A percentile compares a stretch with the other conserved stretches of the same genome.
Evolutionary conservation across 2,329 filamentous ascomycete genomes (phyloP).

Genomic region (Claviceps arundinis): DNA sequence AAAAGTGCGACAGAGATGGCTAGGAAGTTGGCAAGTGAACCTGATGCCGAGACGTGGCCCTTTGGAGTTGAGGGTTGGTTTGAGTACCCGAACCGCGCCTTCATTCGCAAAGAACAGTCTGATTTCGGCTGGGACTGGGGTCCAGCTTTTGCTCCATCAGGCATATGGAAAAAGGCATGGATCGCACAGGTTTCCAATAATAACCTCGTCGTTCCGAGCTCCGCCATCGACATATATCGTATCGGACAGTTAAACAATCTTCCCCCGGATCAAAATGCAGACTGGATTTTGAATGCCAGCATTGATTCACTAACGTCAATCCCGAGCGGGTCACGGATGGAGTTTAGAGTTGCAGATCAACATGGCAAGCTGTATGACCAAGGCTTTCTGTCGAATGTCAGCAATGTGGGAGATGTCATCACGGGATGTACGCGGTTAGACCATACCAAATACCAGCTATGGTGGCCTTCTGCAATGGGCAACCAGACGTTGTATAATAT

Average conservation of each 20-base stretch:
- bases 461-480: slow-evolving; percentile 48
- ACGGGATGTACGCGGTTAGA: slow-evolving; percentile 33
- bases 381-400: slow-evolving; percentile 19
- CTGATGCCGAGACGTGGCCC: slow-evolving; percentile 5
- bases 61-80: slow-evolving; percentile 7
- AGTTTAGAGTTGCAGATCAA: slow-evolving; percentile 31
- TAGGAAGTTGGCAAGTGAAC: slow-evolving; percentile 2
- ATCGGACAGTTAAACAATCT: slow-evolving; percentile 44
- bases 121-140: slow-evolving; percentile 57
- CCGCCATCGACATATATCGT: slow-evolving; percentile 45
- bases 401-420: slow-evolving; percentile 27
- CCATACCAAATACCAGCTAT: slow-evolving; percentile 33
- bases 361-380: slow-evolving; percentile 23
- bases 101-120: slow-evolving; percentile 45
- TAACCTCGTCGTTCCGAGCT: slow-evolving; percentile 24
- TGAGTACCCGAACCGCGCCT: slow-evolving; percentile 10
- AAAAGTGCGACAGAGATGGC: slow-evolving; percentile 10
- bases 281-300: slow-evolving; percentile 50
- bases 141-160: slow-evolving; percentile 47
- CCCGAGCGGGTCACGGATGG: slow-evolving; percentile 26
- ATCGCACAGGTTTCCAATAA: slow-evolving; percentile 27
- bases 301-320: slow-evolving; percentile 40
- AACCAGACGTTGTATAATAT: slow-evolving; percentile 44
- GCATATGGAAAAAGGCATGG: slow-evolving; percentile 47
- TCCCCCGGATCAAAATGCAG: slow-evolving; percentile 39